Evolutionary conservation across 306 rosid genomes (phyloP).

Genomic region (Pachyrhizus erosus): DNA sequence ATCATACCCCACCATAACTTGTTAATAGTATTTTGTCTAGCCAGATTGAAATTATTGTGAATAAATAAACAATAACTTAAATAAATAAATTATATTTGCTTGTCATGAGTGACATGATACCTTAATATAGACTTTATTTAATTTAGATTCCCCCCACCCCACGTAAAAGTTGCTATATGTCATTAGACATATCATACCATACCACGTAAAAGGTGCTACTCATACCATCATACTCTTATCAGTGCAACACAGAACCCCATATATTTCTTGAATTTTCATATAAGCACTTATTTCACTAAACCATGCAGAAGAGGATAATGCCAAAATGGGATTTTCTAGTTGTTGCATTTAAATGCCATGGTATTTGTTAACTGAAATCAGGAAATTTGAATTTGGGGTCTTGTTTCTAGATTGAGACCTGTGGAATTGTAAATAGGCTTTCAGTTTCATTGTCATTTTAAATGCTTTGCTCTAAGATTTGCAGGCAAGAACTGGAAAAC

Average conservation of each 20-base stretch:
- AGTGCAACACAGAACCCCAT: conserved; percentile 6
- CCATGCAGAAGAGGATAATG: not conserved
- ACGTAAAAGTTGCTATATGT: not conserved
- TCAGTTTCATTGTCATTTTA: conserved; percentile 35
- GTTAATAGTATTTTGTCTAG: conserved; percentile 23
- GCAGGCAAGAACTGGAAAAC: conserved; percentile 84
- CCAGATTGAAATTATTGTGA: not conserved
- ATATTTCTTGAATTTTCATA: conserved; percentile 30
- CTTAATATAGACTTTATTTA: not conserved
- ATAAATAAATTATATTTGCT: too few species aligned
- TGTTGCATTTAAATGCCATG: conserved; percentile 11
- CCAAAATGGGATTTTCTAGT: conserved; percentile 9
- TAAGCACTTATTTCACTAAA: conserved; percentile 31
- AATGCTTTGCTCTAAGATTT: conserved; percentile 46
- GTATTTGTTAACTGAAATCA: conserved; percentile 30
- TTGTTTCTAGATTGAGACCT: conserved; percentile 18
- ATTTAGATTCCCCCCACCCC: not conserved
- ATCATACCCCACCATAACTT: not conserved
- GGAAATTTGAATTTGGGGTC: conserved; percentile 1
- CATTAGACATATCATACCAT: not conserved
- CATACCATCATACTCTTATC: conserved; percentile 2
- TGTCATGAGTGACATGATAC: not conserved
- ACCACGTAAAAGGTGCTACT: not conserved
- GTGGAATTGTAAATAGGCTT: conserved; percentile 36
- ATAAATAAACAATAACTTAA: not conserved